Conservation (phyloP, 345 rosid species). For the Mercurialis annua region DNA sequence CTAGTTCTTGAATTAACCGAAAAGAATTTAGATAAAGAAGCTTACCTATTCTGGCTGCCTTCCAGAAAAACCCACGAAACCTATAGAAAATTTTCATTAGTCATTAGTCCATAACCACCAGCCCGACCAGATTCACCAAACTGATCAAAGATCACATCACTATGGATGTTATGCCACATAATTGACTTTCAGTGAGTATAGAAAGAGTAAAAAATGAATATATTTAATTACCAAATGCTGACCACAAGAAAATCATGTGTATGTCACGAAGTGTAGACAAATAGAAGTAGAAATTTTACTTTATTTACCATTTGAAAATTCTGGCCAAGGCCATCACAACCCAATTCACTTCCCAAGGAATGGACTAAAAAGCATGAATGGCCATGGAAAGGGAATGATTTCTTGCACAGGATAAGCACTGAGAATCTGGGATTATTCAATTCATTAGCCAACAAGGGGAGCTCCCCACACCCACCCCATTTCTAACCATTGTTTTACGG, state of each 20-base stretch:
- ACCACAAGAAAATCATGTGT: neutral
- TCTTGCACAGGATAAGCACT: neutral
- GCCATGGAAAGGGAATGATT: neutral
- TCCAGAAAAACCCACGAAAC: slow-evolving; percentile 96
- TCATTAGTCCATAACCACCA: slow-evolving; percentile 9
- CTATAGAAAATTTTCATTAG: slow-evolving; percentile 33
- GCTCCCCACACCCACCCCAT: too few relatives aligned
- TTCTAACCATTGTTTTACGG: too few relatives aligned
- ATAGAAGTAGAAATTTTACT: neutral
- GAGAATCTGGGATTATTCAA: neutral
- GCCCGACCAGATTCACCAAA: neutral
- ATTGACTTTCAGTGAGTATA: neutral
- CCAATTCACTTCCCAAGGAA: neutral
- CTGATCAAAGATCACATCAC: neutral
- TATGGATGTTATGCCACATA: neutral
- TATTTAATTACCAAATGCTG: neutral
- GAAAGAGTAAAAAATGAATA: neutral
- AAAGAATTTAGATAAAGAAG: slow-evolving; percentile 3
- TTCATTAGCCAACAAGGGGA: too few relatives aligned
- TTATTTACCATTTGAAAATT: neutral
- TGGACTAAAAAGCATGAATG: neutral
- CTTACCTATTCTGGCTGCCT: slow-evolving; percentile 96
- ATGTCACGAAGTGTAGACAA: neutral
- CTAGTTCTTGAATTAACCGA: neutral
- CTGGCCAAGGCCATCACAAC: neutral